phyloP scores from a whole-genome alignment of 306 rosid species.

The Castanospermum australe region DNA sequence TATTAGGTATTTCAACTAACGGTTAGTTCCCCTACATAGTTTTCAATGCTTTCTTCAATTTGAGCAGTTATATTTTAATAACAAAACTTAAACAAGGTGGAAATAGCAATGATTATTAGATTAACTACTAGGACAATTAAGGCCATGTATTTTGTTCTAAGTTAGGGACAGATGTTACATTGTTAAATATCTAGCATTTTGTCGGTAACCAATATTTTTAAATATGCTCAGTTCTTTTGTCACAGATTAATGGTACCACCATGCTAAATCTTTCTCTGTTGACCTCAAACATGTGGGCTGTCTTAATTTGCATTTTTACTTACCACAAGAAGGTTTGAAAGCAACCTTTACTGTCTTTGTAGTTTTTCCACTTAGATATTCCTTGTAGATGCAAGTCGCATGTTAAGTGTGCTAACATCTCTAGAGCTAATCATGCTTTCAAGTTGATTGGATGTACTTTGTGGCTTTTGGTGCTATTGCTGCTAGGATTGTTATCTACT shows the following conservation, averaged over 20 bases:
- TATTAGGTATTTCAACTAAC: too few relatives aligned
- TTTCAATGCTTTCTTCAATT: too few relatives aligned
- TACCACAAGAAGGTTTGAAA: constrained; percentile 76
- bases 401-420: constrained; percentile 22
- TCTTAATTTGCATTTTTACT: constrained; percentile 83
- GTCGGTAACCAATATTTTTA: neutral
- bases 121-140: too few relatives aligned
- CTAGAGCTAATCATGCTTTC: constrained; percentile 34
- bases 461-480: constrained; percentile 78
- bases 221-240: constrained; percentile 23
- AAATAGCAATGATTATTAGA: too few relatives aligned
- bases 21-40: too few relatives aligned
- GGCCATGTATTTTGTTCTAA: too few relatives aligned
- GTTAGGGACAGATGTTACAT: too few relatives aligned
- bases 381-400: neutral
- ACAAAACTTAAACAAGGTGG: too few relatives aligned
- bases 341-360: neutral
- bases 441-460: constrained; percentile 98
- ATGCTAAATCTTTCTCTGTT: constrained; percentile 93
- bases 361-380: neutral
- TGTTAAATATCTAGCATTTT: neutral
- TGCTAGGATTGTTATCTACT: constrained; percentile 75
- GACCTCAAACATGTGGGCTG: constrained; percentile 99
- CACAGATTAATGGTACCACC: constrained; percentile 80
- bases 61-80: too few relatives aligned